phyloP scores from a whole-genome alignment of 305 asterid species.

The Euphrasia arctica region DNA sequence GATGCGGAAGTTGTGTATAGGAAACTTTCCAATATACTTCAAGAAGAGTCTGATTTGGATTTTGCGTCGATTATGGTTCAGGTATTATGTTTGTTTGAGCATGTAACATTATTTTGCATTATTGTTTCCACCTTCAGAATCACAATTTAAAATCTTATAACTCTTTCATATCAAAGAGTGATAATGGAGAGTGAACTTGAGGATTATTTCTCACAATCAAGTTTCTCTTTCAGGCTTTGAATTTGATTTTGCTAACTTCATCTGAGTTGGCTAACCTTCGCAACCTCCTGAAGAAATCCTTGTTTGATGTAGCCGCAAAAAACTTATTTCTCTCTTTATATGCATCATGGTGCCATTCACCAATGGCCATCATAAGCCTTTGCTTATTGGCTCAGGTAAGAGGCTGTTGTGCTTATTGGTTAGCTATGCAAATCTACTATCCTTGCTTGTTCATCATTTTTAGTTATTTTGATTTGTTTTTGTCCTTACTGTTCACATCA shows the following conservation, averaged over 20 bases:
- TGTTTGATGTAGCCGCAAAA: slow-evolving; percentile 74
- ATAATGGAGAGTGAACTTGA: slow-evolving; percentile 6
- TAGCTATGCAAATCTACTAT: slow-evolving; percentile 19
- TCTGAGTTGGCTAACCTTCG: slow-evolving; percentile 90
- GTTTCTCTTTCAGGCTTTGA: slow-evolving; percentile 75
- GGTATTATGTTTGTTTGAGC: slow-evolving; percentile 41
- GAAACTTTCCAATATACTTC: slow-evolving; percentile 87
- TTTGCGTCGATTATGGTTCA: slow-evolving; percentile 95
- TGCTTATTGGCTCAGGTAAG: slow-evolving; percentile 95
- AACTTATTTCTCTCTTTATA: slow-evolving; percentile 80
- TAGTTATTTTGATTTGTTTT: slow-evolving; percentile 21
- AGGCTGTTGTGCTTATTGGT: slow-evolving; percentile 21
- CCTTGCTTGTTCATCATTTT: slow-evolving; percentile 13
- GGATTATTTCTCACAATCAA: slow-evolving; percentile 10
- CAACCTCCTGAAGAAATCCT: slow-evolving; percentile 68
- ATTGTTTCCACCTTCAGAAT: slow-evolving; percentile 8
- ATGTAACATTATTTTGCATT: slow-evolving; percentile 8
- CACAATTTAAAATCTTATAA: background rate
- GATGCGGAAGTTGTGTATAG: slow-evolving; percentile 95
- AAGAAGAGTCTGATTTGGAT: slow-evolving; percentile 89
- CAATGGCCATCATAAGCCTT: slow-evolving; percentile 98
- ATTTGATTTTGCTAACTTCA: slow-evolving; percentile 97
- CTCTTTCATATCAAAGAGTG: slow-evolving; percentile 15
- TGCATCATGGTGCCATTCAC: slow-evolving; percentile 98
- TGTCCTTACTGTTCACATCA: slow-evolving; percentile 3